Percentiles rank a stretch among this genome's conserved stretches.
These are phyloP conservation scores for Erodium texanum DNA, from an alignment of 441 rosid genomes.

Conservation along the genomic window DNA sequence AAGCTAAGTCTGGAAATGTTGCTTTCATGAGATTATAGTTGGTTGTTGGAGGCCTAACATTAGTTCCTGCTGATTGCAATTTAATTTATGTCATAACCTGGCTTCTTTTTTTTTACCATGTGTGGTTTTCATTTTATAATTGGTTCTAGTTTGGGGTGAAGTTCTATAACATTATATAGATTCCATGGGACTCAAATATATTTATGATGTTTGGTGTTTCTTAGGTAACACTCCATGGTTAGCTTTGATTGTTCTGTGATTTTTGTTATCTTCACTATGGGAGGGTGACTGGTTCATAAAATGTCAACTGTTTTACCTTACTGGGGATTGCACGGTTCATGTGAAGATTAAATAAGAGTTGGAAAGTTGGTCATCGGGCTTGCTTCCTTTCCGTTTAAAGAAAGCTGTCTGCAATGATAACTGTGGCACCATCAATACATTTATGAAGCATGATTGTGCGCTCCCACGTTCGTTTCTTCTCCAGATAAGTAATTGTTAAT, in stretches of 20 bases:
- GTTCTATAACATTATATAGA: background rate
- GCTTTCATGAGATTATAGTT: background rate
- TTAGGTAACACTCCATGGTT: background rate
- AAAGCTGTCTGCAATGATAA: background rate
- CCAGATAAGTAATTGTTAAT: background rate
- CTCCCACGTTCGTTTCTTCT: background rate
- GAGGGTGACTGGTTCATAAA: background rate
- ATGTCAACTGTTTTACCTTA: background rate
- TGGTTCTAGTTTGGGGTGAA: background rate
- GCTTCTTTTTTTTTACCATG: background rate
- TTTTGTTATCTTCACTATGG: background rate
- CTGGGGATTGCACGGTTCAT: background rate
- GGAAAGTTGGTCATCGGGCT: background rate
- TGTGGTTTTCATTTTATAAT: background rate
- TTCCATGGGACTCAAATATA: background rate
- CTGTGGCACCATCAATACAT: conserved; percentile 2
- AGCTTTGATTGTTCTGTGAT: background rate
- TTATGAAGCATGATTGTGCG: background rate
- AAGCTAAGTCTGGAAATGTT: background rate
- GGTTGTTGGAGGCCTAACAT: background rate
- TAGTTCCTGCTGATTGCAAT: background rate
- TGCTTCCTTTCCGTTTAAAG: background rate
- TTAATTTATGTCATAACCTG: background rate
- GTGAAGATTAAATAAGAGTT: background rate
- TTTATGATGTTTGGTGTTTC: background rate